phyloP scores from a whole-genome alignment of 2,329 filamentous ascomycete genomes.

The Hirsutella minnesotensis region DNA sequence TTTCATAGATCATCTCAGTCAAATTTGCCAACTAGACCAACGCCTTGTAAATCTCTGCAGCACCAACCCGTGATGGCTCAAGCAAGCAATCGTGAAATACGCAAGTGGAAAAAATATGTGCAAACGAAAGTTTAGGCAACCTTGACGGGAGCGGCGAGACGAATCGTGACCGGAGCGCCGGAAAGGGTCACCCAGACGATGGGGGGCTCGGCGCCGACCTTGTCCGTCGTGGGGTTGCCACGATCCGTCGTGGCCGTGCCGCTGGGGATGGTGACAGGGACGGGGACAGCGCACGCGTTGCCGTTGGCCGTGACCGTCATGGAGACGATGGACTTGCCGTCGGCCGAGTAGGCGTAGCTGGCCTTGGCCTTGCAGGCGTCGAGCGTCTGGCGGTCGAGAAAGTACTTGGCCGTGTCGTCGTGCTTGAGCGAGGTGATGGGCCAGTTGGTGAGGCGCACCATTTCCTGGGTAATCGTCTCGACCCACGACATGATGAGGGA shows the following conservation, averaged over 20 bases:
- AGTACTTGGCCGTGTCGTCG: slow-evolving; percentile 37
- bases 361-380: slow-evolving; percentile 39
- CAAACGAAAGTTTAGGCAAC: neutral
- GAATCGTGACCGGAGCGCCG: slow-evolving; percentile 31
- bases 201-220: slow-evolving; percentile 40
- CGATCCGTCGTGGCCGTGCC: slow-evolving; percentile 27
- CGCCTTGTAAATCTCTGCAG: too few species aligned
- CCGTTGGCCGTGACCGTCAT: slow-evolving; percentile 35
- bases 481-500: slow-evolving; percentile 47
- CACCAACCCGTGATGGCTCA: too few species aligned
- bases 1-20: too few species aligned
- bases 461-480: slow-evolving; percentile 39
- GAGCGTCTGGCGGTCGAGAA: slow-evolving; percentile 39
- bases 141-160: slow-evolving; percentile 5
- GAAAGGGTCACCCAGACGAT: slow-evolving; percentile 36
- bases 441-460: slow-evolving; percentile 30
- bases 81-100: too few species aligned
- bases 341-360: slow-evolving; percentile 28
- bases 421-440: slow-evolving; percentile 13
- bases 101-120: too few species aligned
- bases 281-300: slow-evolving; percentile 36
- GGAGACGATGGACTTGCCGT: slow-evolving; percentile 32
- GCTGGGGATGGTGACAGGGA: slow-evolving; percentile 42
- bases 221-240: slow-evolving; percentile 30
- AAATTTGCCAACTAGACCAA: too few species aligned